Percentiles rank a stretch among this genome's conserved stretches.
Conservation (phyloP, 2,329 filamentous ascomycete species). For the Colletotrichum navitas region DNA sequence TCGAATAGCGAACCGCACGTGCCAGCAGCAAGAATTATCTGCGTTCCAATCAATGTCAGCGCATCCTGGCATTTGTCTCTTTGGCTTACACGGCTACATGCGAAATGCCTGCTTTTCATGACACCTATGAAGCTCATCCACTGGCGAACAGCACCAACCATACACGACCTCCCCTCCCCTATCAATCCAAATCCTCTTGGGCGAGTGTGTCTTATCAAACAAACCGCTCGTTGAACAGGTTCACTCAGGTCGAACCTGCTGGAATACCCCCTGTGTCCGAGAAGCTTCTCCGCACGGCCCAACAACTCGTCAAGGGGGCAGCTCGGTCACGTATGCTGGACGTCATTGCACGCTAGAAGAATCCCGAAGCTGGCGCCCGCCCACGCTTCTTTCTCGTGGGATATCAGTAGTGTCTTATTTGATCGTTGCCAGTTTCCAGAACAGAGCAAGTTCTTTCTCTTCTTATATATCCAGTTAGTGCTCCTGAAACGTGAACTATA, state of each 20-base stretch:
- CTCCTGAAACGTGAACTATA: not conserved
- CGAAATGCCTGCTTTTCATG: not conserved
- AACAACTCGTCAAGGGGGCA: not conserved
- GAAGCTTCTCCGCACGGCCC: conserved; percentile 15
- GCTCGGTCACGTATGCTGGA: conserved; percentile 27
- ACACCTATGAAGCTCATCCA: not conserved
- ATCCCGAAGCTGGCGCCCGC: not conserved
- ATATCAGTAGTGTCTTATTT: not conserved
- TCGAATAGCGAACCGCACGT: not conserved
- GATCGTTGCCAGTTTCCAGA: not conserved
- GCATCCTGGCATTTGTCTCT: not conserved
- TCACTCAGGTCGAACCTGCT: not conserved
- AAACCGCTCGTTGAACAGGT: too few species aligned
- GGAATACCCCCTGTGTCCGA: not conserved
- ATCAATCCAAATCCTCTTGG: not conserved
- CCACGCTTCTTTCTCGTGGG: not conserved
- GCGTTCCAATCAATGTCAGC: not conserved
- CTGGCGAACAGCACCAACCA: too few species aligned
- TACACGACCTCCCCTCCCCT: too few species aligned
- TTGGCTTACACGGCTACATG: not conserved
- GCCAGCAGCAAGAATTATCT: not conserved
- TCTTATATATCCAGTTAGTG: not conserved
- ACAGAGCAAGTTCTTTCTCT: not conserved
- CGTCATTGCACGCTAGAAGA: conserved; percentile 23
- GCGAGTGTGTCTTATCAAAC: too few species aligned